These are phyloP conservation scores for Casuarina cunninghamiana DNA, from an alignment of 306 rosid genomes.

Conservation along the genomic window DNA sequence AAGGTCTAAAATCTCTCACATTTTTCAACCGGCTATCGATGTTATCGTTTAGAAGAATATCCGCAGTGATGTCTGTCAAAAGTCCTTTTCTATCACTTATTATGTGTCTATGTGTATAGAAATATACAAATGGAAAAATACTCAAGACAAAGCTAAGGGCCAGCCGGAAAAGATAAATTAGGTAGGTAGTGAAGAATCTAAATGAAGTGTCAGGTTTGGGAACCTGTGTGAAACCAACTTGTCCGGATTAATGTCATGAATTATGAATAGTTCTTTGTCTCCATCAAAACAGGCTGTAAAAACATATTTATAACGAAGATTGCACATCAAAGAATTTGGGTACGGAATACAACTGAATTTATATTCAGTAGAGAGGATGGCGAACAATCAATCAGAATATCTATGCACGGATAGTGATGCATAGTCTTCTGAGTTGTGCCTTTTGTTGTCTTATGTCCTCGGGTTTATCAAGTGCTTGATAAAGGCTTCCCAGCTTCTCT, in stretches of 20 bases:
- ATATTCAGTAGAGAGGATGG: background rate
- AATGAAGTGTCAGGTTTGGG: background rate
- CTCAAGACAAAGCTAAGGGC: slow-evolving; percentile 27
- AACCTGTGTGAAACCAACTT: background rate
- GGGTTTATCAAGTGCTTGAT: too few species aligned
- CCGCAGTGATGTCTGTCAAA: slow-evolving; percentile 17
- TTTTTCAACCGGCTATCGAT: slow-evolving; percentile 14
- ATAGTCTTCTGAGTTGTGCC: too few species aligned
- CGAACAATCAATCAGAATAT: background rate
- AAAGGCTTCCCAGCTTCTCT: too few species aligned
- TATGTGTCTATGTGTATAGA: background rate
- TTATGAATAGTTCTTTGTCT: background rate
- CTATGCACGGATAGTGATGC: too few species aligned
- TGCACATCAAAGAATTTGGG: slow-evolving; percentile 4
- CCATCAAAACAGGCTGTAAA: background rate
- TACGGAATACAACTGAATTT: background rate
- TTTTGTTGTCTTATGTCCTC: too few species aligned
- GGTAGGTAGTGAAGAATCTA: background rate
- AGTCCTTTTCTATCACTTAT: slow-evolving; percentile 14
- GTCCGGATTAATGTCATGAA: background rate
- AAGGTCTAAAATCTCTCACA: slow-evolving; percentile 13
- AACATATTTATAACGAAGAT: background rate
- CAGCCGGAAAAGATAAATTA: slow-evolving; percentile 16
- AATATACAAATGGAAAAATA: background rate
- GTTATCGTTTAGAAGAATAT: slow-evolving; percentile 31